phyloP scores from a whole-genome alignment of 805 yeast species.

The Saccharomycopsis oosterbeekiorum region DNA sequence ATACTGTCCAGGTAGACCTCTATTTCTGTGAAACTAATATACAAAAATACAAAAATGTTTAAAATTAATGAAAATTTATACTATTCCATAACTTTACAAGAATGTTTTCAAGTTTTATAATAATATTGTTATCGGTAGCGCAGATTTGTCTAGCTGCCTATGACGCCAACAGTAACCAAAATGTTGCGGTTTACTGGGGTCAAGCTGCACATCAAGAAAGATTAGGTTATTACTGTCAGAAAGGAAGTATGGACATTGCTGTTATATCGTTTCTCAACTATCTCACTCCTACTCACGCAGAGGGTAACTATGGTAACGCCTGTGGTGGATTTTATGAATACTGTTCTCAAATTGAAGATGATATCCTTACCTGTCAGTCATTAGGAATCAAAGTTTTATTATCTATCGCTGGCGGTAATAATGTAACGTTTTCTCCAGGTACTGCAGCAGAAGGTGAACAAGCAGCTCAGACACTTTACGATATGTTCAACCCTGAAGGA shows the following conservation, averaged over 20 bases:
- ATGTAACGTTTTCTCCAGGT: constrained; percentile 59
- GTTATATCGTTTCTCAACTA: constrained; percentile 20
- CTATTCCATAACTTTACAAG: neutral
- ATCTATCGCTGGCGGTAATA: constrained; percentile 63
- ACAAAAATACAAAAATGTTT: neutral
- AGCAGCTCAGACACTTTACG: constrained; percentile 52
- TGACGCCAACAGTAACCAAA: constrained; percentile 29
- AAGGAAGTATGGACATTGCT: constrained; percentile 39
- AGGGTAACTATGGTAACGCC: constrained; percentile 38
- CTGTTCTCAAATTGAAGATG: constrained; percentile 44
- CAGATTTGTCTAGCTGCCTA: constrained; percentile 27
- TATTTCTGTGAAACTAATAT: neutral
- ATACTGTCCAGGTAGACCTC: neutral
- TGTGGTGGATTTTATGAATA: constrained; percentile 21
- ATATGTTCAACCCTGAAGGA: constrained; percentile 37
- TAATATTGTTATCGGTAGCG: constrained; percentile 26
- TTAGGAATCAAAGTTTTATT: constrained; percentile 67
- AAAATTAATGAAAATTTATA: neutral
- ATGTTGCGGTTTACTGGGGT: constrained; percentile 63
- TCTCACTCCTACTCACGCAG: constrained; percentile 32
- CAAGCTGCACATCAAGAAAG: constrained; percentile 43
- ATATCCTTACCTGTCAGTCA: constrained; percentile 65
- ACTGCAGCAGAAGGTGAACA: constrained; percentile 65
- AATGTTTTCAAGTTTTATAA: constrained; percentile 15
- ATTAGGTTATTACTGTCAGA: constrained; percentile 41